Evolutionary conservation across 306 rosid genomes (phyloP).

Genomic region (Malus domestica): DNA sequence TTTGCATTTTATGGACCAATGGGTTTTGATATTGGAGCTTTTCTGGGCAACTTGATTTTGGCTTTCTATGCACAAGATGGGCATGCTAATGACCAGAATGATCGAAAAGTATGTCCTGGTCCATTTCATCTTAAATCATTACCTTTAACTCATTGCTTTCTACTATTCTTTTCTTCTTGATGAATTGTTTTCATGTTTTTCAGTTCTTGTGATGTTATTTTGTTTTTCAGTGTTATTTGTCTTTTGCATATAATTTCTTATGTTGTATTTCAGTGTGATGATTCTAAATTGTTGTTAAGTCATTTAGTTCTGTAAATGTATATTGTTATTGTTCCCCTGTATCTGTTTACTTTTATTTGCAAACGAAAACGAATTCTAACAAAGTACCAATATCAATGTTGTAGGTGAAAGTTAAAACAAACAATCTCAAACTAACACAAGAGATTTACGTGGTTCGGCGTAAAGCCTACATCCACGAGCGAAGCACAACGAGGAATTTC

Average conservation of each 20-base stretch:
- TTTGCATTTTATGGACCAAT: conserved; percentile 93
- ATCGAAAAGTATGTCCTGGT: conserved; percentile 50
- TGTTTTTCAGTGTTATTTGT: neutral
- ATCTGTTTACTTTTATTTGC: too few species aligned
- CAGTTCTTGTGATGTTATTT: neutral
- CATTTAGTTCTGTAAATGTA: neutral
- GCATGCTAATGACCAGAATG: conserved; percentile 57
- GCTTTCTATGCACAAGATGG: conserved; percentile 95
- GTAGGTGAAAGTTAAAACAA: too few species aligned
- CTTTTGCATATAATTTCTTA: neutral
- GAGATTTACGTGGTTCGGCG: too few species aligned
- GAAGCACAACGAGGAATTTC: too few species aligned
- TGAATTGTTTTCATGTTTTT: neutral
- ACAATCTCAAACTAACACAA: too few species aligned
- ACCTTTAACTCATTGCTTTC: neutral
- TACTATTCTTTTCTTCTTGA: neutral
- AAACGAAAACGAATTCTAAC: too few species aligned
- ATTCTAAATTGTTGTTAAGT: neutral
- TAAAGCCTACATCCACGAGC: too few species aligned
- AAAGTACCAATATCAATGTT: too few species aligned
- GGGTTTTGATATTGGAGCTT: conserved; percentile 91
- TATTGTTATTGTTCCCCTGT: neutral
- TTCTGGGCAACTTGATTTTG: conserved; percentile 78
- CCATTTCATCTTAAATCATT: conserved; percentile 2
- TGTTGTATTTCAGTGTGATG: neutral